Conservation (phyloP, 2,329 filamentous ascomycete species). For the Hirsutella thompsonii region DNA sequence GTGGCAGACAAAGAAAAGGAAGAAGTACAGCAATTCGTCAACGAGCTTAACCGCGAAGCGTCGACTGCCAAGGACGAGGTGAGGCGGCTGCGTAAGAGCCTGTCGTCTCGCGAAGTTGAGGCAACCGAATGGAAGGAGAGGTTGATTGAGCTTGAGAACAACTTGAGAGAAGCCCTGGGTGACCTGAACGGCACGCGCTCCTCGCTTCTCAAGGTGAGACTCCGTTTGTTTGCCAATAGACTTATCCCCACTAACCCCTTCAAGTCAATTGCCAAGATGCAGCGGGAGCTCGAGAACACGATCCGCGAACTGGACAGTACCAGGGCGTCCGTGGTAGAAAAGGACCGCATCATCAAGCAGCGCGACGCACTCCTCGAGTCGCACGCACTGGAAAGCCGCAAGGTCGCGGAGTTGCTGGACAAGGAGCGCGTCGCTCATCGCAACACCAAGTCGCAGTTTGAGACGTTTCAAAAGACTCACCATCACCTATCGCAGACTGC, state of each 20-base stretch:
- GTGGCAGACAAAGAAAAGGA: slow-evolving; percentile 84
- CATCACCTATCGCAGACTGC: slow-evolving; percentile 79
- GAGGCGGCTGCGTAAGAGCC: slow-evolving; percentile 65
- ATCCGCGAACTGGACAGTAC: slow-evolving; percentile 69
- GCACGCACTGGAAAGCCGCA: slow-evolving; percentile 73
- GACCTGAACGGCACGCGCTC: slow-evolving; percentile 79
- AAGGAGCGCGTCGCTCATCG: slow-evolving; percentile 78
- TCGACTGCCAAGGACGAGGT: slow-evolving; percentile 76
- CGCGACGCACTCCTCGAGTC: slow-evolving; percentile 81
- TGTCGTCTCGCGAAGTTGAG: slow-evolving; percentile 77
- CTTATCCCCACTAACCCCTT: background rate
- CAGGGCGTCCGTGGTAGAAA: slow-evolving; percentile 71
- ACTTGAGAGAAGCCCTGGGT: slow-evolving; percentile 73
- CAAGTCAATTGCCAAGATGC: slow-evolving; percentile 72
- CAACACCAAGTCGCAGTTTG: slow-evolving; percentile 76
- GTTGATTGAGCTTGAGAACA: slow-evolving; percentile 79
- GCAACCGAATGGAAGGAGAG: slow-evolving; percentile 85
- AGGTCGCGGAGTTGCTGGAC: slow-evolving; percentile 76
- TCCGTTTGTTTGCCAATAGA: background rate
- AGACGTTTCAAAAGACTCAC: slow-evolving; percentile 77
- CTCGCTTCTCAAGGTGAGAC: slow-evolving; percentile 62
- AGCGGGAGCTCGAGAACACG: slow-evolving; percentile 76
- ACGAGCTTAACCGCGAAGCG: slow-evolving; percentile 79
- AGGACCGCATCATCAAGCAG: slow-evolving; percentile 79
- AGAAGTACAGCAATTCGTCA: slow-evolving; percentile 85